Percentiles rank a stretch among this genome's conserved stretches.
Evolutionary conservation across 805 yeast species (phyloP).

Genomic region (Spathaspora boniae): DNA sequence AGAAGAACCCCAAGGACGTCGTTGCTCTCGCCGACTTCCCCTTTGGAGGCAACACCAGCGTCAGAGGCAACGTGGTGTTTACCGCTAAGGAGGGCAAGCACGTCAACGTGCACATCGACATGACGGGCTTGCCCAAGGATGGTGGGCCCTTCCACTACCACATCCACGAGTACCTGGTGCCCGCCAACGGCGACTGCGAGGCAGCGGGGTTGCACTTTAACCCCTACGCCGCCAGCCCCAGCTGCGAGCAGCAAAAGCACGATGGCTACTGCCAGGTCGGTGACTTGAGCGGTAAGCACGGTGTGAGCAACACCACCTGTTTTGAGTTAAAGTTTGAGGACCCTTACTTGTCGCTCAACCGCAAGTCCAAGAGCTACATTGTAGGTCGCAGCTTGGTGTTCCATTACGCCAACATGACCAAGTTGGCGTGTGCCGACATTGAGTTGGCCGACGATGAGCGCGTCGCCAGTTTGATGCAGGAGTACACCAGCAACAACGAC

Average conservation of each 20-base stretch:
- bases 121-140: slow-evolving; percentile 62
- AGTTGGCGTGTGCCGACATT: slow-evolving; percentile 63
- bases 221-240: slow-evolving; percentile 55
- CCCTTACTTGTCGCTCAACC: slow-evolving; percentile 61
- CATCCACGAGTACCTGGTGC: slow-evolving; percentile 58
- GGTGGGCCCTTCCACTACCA: slow-evolving; percentile 73
- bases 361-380: slow-evolving; percentile 52
- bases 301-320: slow-evolving; percentile 66
- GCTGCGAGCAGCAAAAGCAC: slow-evolving; percentile 48
- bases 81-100: slow-evolving; percentile 52
- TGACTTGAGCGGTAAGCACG: slow-evolving; percentile 77
- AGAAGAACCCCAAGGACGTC: slow-evolving; percentile 46
- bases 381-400: slow-evolving; percentile 56
- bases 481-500: slow-evolving; percentile 13
- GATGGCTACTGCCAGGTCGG: slow-evolving; percentile 68
- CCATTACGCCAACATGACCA: slow-evolving; percentile 53
- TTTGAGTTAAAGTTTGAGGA: slow-evolving; percentile 62
- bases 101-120: slow-evolving; percentile 65
- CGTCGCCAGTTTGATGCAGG: slow-evolving; percentile 15
- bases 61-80: slow-evolving; percentile 56
- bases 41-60: slow-evolving; percentile 34
- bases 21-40: slow-evolving; percentile 59
- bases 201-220: slow-evolving; percentile 58
- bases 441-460: slow-evolving; percentile 21
- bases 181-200: slow-evolving; percentile 47